Base-by-base conservation (phyloP, 2,329 filamentous ascomycete genomes). In the Fusarium dimerum region DNA sequence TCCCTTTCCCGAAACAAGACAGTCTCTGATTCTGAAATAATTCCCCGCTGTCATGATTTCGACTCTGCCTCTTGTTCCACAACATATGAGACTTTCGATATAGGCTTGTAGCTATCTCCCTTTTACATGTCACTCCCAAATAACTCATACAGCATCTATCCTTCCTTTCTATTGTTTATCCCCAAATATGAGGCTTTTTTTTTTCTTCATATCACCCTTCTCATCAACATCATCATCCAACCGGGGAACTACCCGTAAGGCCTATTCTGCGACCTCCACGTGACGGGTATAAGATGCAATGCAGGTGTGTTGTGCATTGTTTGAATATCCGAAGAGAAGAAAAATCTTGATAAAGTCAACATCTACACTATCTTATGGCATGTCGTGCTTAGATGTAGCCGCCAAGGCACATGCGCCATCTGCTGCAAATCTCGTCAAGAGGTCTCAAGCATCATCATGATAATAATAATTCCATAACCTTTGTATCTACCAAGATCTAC, bases 191-290 rank as follows among this genome's bases (percentile, higher is more conserved):
- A 34, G 39, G 18, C n/a, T 18, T 41, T 45, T 45, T 40, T 12
- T 32, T 44, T 18, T 18, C 29, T 13, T 43, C 43, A 41, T 15
- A 36, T 11, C 20, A 12, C 18, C 46, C 18, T 20, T 2, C 40
- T 49, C 38, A 18, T 34, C 30, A 34, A 47, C 8, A 18, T 12
- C n/a, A 43, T 52, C 3, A 15, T 42, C 49, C 45, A 48, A 43
- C 50, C 53, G 42, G 47, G 42, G 46, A 43, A 40, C 26, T 36
- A 50, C 26, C 50, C 44, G 48, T 34, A 40, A 55, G 56, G 52
- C 56, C 59, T 44, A 20, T 59, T 56, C 45, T 60, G 55, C 55
- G 48, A 51, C 55, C 57, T 56, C 47, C 57, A 62, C 59, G 57
- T 59, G 55, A 60, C 51, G 50, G 41, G 34, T 2, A 8, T 38